Evolutionary conservation across 2,329 filamentous ascomycete species (phyloP), one percentile per base, ranked within the genome.

Genomic region (Penicillium sumatraense): DNA sequence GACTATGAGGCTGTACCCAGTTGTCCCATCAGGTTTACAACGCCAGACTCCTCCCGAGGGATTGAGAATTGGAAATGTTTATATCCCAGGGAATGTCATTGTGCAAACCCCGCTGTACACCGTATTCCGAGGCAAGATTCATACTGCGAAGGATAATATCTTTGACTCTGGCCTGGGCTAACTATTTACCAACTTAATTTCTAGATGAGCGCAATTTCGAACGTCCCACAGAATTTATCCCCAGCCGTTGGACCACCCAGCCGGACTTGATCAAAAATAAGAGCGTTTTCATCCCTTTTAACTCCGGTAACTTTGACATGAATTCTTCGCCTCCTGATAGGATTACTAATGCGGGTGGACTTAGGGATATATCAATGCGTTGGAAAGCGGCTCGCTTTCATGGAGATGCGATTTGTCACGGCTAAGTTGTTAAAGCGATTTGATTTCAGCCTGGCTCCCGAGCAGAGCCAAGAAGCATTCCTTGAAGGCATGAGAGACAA

Each of bases 1-100:
- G n/a, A 55, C 54, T 5, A 18, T 66, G 21, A 51, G 64, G 26
- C 31, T 67, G n/a, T 53, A 68, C 52, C 64, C 66, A 7, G 57
- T 63, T 2, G 56, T 59, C 5, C 64, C 65, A 9, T 59, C 64
- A 0, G 57, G 58, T 6, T 36, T 57, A 29, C 49, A 56, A 23
- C 49, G 63, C 7, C 23, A 23, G 10, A 57, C 61, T 40, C 54
- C 66, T 5, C 53, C 51, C 3, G 58, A 60, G 45, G 66, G 53
- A n/a, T 54, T 62, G n/a, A 36, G 16, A 10, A 57, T 61, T 35
- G 55, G 51, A 16, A 59, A 53, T 10, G 47, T n/a, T 5, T 60
- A 53, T 38, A 66, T 66, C n/a, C 63, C 59, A 7, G 62, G 54
- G 0, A 54, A 57, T 23, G 49, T 33, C 20, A 58, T 57, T 5